Percentiles rank a stretch among this genome's conserved stretches.
phyloP scores from a whole-genome alignment of 1,284 basidiomycete genomes.

The Inonotus obliquus region DNA sequence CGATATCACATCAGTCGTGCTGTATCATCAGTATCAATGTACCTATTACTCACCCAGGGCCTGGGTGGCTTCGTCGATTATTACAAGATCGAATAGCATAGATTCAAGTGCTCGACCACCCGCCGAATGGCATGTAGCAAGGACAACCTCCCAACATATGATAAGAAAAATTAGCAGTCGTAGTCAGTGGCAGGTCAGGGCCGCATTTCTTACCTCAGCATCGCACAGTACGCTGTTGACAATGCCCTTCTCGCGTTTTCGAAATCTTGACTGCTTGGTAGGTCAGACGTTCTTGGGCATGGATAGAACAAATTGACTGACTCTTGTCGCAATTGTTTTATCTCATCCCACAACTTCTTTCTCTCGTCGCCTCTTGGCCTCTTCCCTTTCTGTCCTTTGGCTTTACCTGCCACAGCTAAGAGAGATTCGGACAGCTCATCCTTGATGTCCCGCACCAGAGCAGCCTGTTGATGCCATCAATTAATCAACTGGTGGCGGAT shows the following conservation, averaged over 20 bases:
- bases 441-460: slow-evolving; percentile 81
- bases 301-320: slow-evolving; percentile 32
- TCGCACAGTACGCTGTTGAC: slow-evolving; percentile 74
- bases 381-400: slow-evolving; percentile 73
- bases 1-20: background rate
- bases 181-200: background rate
- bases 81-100: slow-evolving; percentile 82
- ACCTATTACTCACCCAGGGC: slow-evolving; percentile 43
- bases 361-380: slow-evolving; percentile 71
- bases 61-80: slow-evolving; percentile 96
- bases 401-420: slow-evolving; percentile 66
- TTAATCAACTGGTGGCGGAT: background rate
- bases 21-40: background rate
- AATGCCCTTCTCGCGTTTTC: slow-evolving; percentile 81
- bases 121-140: slow-evolving; percentile 91
- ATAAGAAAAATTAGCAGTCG: background rate
- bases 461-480: slow-evolving; percentile 41
- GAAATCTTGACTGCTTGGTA: slow-evolving; percentile 60
- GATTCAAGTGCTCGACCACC: slow-evolving; percentile 77
- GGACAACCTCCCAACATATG: slow-evolving; percentile 55
- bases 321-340: slow-evolving; percentile 88
- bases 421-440: slow-evolving; percentile 73
- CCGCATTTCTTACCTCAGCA: slow-evolving; percentile 50
- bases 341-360: slow-evolving; percentile 88
- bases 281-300: background rate